Percentiles rank a stretch among this genome's conserved stretches.
Conservation (phyloP, 352 stramenopile species). For the Phytophthora crassamura region DNA sequence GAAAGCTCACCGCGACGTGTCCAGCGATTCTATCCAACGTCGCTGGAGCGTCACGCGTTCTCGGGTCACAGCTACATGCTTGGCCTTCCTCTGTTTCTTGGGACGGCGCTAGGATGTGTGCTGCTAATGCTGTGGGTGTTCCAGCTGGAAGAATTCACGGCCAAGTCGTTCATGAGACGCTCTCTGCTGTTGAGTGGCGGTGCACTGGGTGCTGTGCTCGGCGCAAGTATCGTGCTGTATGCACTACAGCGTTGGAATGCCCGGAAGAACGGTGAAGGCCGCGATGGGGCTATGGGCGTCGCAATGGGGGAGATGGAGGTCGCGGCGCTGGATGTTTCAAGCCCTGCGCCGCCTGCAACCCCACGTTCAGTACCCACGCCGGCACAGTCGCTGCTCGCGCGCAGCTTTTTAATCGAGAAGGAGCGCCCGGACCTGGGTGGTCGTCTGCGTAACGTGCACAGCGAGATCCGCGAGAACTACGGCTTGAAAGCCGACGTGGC, state of each 20-base stretch:
- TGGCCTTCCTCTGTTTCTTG: constrained; percentile 43
- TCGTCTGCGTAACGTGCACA: constrained; percentile 41
- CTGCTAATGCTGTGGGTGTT: constrained; percentile 45
- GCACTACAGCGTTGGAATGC: constrained; percentile 10
- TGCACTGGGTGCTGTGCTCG: constrained; percentile 36
- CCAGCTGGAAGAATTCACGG: constrained; percentile 27
- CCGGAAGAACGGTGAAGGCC: constrained; percentile 17
- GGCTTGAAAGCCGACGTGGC: constrained; percentile 47
- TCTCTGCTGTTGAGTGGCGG: constrained; percentile 39
- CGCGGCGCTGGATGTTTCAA: constrained; percentile 37
- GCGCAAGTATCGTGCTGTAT: constrained; percentile 33
- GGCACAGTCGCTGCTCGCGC: constrained; percentile 37
- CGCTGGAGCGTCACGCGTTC: constrained; percentile 41
- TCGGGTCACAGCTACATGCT: constrained; percentile 40
- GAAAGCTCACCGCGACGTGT: constrained; percentile 32
- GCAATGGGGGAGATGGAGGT: constrained; percentile 55
- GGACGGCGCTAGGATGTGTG: constrained; percentile 34
- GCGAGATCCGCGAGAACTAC: constrained; percentile 60
- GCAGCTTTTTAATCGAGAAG: constrained; percentile 46
- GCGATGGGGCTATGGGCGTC: constrained; percentile 27
- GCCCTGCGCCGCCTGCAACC: constrained; percentile 42
- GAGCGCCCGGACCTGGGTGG: constrained; percentile 49
- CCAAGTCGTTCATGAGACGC: constrained; percentile 50
- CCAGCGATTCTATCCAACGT: constrained; percentile 46
- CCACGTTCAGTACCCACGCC: constrained; percentile 40